Conservation (phyloP, 208 protist genomes). For the Acanthamoeba triangularis region DNA sequence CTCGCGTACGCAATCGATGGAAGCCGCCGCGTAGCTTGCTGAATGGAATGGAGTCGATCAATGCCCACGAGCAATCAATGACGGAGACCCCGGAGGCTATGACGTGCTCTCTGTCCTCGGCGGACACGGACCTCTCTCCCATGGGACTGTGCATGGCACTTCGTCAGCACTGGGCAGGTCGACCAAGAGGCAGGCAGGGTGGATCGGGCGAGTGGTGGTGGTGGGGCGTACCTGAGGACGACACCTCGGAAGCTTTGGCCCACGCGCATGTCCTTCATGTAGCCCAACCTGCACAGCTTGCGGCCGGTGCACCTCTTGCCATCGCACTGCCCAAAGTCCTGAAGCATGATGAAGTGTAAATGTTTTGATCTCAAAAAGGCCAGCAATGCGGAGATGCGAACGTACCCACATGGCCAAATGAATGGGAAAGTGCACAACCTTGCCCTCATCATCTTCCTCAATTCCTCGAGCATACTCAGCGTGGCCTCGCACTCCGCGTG, state of each 20-base stretch:
- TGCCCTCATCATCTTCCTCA: slow-evolving; percentile 7
- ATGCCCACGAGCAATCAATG: slow-evolving; percentile 99
- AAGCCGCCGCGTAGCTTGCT: slow-evolving; percentile 95
- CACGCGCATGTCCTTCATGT: slow-evolving; percentile 94
- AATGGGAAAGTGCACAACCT: slow-evolving; percentile 32
- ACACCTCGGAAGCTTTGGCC: slow-evolving; percentile 96
- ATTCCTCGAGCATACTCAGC: background rate
- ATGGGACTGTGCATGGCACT: slow-evolving; percentile 89
- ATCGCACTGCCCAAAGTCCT: slow-evolving; percentile 99
- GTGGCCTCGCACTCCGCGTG: slow-evolving; percentile 21
- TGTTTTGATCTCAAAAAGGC: background rate
- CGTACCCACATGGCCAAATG: slow-evolving; percentile 38
- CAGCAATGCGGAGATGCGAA: background rate
- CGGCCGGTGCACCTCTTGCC: slow-evolving; percentile 98
- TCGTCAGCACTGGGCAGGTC: background rate
- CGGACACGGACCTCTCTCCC: slow-evolving; percentile 96
- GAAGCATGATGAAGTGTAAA: background rate
- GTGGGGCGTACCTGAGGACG: slow-evolving; percentile 93
- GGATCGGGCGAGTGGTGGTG: background rate
- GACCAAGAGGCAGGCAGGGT: background rate
- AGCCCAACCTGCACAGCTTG: slow-evolving; percentile 95
- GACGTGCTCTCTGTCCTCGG: slow-evolving; percentile 95
- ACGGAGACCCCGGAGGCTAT: slow-evolving; percentile 95
- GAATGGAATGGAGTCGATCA: slow-evolving; percentile 97
- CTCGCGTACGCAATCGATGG: slow-evolving; percentile 87